phyloP scores from a whole-genome alignment of 2,329 filamentous ascomycete species.

The Dothiorella sarmentorum region DNA sequence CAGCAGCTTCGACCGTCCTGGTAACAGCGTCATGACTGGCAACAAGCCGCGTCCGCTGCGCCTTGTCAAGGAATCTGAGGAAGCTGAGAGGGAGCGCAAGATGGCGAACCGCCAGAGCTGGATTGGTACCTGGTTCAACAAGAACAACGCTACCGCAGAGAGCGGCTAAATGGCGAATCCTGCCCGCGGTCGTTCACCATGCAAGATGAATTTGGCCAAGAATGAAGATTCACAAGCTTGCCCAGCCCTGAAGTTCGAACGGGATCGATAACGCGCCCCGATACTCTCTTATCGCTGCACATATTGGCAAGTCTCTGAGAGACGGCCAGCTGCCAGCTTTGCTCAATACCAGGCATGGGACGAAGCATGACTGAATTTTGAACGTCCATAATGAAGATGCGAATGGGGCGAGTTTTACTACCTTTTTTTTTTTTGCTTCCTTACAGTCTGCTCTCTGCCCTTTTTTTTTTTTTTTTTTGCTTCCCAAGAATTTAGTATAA shows the following conservation, averaged over 20 bases:
- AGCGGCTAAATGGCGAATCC: not conserved
- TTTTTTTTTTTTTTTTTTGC: not conserved
- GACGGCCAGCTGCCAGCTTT: not conserved
- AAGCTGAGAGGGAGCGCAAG: constrained; percentile 41
- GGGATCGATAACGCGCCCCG: not conserved
- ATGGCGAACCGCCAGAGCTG: constrained; percentile 46
- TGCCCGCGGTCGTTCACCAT: not conserved
- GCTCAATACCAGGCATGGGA: not conserved
- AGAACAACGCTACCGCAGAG: not conserved
- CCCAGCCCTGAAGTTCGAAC: not conserved
- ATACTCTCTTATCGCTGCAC: not conserved
- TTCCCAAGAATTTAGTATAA: not conserved
- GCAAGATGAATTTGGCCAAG: not conserved
- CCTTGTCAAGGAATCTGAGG: constrained; percentile 71
- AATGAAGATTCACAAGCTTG: constrained; percentile 1
- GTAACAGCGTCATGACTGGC: constrained; percentile 45
- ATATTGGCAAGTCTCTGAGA: not conserved
- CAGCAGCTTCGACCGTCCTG: constrained; percentile 28
- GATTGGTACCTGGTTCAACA: constrained; percentile 22
- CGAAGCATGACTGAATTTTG: not conserved
- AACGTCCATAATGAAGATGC: constrained; percentile 4
- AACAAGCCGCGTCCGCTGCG: constrained; percentile 80
- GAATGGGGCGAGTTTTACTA: not conserved
- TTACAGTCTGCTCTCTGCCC: no score
- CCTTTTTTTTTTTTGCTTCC: not conserved